Evolutionary conservation across 2,329 filamentous ascomycete genomes (phyloP).

Genomic region (Talaromyces islandicus): DNA sequence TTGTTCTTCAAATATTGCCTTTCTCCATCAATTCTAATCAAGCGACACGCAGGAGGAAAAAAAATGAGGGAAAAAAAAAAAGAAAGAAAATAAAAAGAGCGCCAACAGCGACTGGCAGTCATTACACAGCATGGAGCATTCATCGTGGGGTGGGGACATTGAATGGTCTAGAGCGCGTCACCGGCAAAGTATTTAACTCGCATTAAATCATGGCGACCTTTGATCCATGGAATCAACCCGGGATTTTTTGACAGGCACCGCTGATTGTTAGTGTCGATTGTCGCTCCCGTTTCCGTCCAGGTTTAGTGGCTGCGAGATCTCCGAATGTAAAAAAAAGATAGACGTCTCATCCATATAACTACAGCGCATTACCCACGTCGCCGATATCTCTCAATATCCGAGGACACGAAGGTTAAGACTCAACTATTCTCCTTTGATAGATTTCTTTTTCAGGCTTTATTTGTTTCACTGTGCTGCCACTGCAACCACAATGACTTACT

Average conservation of each 20-base stretch:
- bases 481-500: constrained; percentile 2
- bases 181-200: background rate
- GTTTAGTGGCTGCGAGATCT: background rate
- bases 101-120: background rate
- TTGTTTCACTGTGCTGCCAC: background rate
- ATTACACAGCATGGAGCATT: background rate
- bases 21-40: background rate
- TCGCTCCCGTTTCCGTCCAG: background rate
- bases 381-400: background rate
- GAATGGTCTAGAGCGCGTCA: background rate
- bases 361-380: background rate
- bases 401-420: background rate
- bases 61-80: no score
- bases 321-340: background rate
- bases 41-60: background rate
- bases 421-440: background rate
- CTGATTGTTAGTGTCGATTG: background rate
- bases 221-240: background rate
- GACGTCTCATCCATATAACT: background rate
- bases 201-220: background rate
- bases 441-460: background rate
- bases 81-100: no score
- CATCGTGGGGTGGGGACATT: no score
- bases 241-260: background rate
- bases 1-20: background rate